A percentile compares a stretch with the other conserved stretches of the same genome.
phyloP scores from a whole-genome alignment of 1,284 basidiomycete genomes.

The Ganoderma lucidum region DNA sequence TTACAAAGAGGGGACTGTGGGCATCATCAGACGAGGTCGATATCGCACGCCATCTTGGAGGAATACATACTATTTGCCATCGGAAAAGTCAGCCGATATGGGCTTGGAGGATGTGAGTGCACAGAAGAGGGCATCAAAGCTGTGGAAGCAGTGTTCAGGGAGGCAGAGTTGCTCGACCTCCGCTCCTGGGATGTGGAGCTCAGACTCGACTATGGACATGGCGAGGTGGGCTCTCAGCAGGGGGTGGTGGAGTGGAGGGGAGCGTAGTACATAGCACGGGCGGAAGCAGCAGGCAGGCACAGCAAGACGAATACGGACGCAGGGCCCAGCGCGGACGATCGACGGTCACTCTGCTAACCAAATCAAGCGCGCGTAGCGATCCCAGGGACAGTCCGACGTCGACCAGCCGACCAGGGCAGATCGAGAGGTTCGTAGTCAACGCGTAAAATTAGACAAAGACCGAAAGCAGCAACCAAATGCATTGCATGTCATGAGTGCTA shows the following conservation, averaged over 20 bases:
- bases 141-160: slow-evolving; percentile 79
- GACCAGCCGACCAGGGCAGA: neutral
- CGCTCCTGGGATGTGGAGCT: slow-evolving; percentile 47
- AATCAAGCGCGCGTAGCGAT: neutral
- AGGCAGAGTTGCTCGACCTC: slow-evolving; percentile 59
- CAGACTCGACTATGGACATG: slow-evolving; percentile 59
- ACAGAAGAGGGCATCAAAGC: slow-evolving; percentile 83
- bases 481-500: slow-evolving; percentile 31
- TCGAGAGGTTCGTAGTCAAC: neutral
- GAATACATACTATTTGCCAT: slow-evolving; percentile 73
- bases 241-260: slow-evolving; percentile 33
- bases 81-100: slow-evolving; percentile 64
- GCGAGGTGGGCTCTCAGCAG: slow-evolving; percentile 34
- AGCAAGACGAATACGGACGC: neutral
- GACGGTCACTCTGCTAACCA: neutral
- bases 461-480: slow-evolving; percentile 29
- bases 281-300: neutral
- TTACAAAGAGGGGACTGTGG: slow-evolving; percentile 93
- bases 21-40: slow-evolving; percentile 12
- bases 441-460: neutral
- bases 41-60: neutral
- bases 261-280: slow-evolving; percentile 17
- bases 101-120: slow-evolving; percentile 63
- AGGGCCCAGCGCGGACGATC: neutral
- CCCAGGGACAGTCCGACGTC: neutral